A percentile compares a stretch with the other conserved stretches of the same genome.
Conservation (phyloP, 83 land plant genomes). For the Diphasiastrum complanatum region DNA sequence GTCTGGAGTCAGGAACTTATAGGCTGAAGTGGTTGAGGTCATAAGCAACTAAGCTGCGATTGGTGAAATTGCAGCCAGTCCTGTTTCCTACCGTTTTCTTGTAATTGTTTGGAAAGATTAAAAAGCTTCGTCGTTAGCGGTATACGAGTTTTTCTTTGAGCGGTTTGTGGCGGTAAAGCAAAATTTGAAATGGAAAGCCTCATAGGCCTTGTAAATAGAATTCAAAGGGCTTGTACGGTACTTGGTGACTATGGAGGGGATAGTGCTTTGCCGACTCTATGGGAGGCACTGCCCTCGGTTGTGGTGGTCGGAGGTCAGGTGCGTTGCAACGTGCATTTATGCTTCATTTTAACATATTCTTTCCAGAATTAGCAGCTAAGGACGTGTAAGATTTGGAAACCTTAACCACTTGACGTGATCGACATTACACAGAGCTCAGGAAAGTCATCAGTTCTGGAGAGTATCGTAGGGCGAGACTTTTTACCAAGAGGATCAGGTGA, state of each 20-base stretch:
- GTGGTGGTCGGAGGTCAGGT: slow-evolving; percentile 75
- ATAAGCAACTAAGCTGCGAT: no score
- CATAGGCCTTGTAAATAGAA: slow-evolving; percentile 62
- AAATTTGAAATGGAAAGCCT: slow-evolving; percentile 85
- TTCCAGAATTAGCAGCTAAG: neutral
- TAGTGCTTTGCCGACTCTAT: slow-evolving; percentile 38
- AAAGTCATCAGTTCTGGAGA: slow-evolving; percentile 57
- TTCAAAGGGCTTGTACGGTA: slow-evolving; percentile 67
- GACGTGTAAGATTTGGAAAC: neutral
- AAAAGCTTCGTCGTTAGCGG: no score
- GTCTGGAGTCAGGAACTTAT: no score
- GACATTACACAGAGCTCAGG: slow-evolving; percentile 40
- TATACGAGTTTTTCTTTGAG: no score
- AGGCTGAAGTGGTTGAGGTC: no score
- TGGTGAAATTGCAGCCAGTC: no score
- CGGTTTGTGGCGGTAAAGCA: no score
- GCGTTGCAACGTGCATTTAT: neutral
- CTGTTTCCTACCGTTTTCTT: no score
- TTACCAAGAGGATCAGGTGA: slow-evolving; percentile 58
- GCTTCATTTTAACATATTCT: slow-evolving; percentile 1
- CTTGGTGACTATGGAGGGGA: slow-evolving; percentile 55
- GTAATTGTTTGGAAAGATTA: no score
- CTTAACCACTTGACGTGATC: neutral
- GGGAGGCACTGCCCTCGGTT: slow-evolving; percentile 68
- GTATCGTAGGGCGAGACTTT: slow-evolving; percentile 56